A percentile compares a stretch with the other conserved stretches of the same genome.
These are phyloP conservation scores for Gautieria morchelliformis DNA, from an alignment of 768 basidiomycete genomes.

Conservation along the genomic window DNA sequence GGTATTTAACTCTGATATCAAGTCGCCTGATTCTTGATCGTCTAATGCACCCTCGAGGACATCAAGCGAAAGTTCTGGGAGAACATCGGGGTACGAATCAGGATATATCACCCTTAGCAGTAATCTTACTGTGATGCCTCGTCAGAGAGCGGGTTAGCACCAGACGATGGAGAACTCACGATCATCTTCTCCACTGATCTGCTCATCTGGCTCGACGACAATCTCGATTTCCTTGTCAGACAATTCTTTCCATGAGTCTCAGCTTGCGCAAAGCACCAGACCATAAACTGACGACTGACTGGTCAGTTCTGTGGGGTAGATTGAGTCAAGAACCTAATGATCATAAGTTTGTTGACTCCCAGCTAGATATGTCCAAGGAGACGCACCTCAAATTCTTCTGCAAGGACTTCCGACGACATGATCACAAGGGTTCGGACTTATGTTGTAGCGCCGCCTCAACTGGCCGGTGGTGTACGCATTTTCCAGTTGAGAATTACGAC, in stretches of 20 bases:
- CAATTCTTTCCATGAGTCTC: slow-evolving; percentile 59
- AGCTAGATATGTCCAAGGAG: slow-evolving; percentile 6
- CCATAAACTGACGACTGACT: slow-evolving; percentile 49
- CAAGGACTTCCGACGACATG: slow-evolving; percentile 31
- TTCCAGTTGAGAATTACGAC: too few species aligned
- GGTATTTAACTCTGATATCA: slow-evolving; percentile 47
- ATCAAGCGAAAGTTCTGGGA: slow-evolving; percentile 66
- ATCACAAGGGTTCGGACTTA: not conserved
- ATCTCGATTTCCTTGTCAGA: slow-evolving; percentile 78
- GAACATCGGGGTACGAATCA: slow-evolving; percentile 71
- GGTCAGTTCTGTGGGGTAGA: slow-evolving; percentile 88
- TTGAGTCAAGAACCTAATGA: slow-evolving; percentile 83
- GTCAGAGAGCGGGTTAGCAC: slow-evolving; percentile 7
- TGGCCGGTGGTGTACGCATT: too few species aligned
- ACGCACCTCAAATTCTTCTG: slow-evolving; percentile 85
- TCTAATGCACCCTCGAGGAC: slow-evolving; percentile 55
- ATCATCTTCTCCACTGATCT: slow-evolving; percentile 49
- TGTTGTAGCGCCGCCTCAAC: too few species aligned
- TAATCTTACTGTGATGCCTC: slow-evolving; percentile 50
- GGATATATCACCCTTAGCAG: slow-evolving; percentile 68
- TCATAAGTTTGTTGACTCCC: slow-evolving; percentile 1
- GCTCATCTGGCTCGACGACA: slow-evolving; percentile 79
- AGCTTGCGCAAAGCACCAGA: slow-evolving; percentile 27
- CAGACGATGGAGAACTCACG: slow-evolving; percentile 29
- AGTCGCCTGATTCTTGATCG: slow-evolving; percentile 41